Conservation (phyloP, 148 eudicot species). For the Suaeda aralocaspica region DNA sequence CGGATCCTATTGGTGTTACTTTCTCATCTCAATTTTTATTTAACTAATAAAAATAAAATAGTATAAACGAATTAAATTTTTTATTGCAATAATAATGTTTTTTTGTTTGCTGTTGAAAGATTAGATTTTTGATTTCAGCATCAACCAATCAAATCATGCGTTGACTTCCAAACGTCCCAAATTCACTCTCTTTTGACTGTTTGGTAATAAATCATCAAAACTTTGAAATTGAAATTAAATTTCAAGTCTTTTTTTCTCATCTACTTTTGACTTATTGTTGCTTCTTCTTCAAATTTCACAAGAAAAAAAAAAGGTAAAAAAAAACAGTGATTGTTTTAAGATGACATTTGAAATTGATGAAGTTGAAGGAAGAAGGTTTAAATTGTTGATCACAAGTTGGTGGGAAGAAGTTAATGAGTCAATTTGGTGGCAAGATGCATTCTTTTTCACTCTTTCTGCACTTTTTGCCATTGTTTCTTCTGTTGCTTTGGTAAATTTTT, state of each 20-base stretch:
- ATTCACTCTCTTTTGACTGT: neutral
- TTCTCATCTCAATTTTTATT: neutral
- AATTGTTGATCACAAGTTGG: slow-evolving; percentile 34
- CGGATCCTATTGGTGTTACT: slow-evolving; percentile 25
- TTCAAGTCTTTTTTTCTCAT: neutral
- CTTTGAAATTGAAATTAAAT: too few relatives aligned
- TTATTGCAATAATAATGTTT: too few relatives aligned
- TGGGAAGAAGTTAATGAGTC: slow-evolving; percentile 79
- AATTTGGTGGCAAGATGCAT: slow-evolving; percentile 71
- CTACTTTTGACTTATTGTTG: neutral
- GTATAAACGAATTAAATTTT: too few relatives aligned
- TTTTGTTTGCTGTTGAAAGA: neutral
- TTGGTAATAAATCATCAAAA: neutral
- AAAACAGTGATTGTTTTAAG: slow-evolving; percentile 33
- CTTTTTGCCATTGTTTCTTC: slow-evolving; percentile 66
- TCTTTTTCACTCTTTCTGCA: slow-evolving; percentile 65
- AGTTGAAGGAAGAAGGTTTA: slow-evolving; percentile 16
- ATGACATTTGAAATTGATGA: slow-evolving; percentile 28
- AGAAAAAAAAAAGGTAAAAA: neutral
- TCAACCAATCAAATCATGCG: slow-evolving; percentile 3
- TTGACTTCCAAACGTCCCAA: neutral
- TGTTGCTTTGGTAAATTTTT: slow-evolving; percentile 55
- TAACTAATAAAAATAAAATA: neutral
- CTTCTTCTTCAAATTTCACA: neutral
- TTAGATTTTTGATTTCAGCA: neutral